Base-by-base conservation (phyloP, 495 filamentous ascomycete species). In the Thermothielavioides terrestris region DNA sequence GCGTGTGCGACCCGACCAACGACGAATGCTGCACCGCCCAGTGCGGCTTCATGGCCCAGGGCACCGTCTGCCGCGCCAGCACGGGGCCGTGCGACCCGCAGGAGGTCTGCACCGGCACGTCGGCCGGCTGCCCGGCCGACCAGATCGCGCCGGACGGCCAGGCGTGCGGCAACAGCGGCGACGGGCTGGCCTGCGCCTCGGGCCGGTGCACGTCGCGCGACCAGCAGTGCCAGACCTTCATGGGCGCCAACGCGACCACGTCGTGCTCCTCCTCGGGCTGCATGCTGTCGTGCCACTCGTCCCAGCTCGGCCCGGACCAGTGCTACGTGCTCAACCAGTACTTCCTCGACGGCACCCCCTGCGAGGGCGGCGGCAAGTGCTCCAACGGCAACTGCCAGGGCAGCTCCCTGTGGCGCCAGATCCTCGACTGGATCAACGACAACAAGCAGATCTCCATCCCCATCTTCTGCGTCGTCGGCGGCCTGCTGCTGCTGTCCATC, bases 201-300 rank as follows among this genome's bases (percentile, higher is more conserved):
- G 92, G 92, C 18, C 92, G 95, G 64, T 98, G 92, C 66, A 98
- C 92, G 39, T 92, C 86, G 47, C 83, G 94, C 50, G 81, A 95
- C 62, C 76, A 81, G 56, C 92, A 98, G 66, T 98, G 92, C 72
- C 83, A 84, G 60, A 84, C 81, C 7, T 72, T 95, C 23, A 86
- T 97, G 76, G 92, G 89, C 32, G 78, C 74, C n/a, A 94, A 88
- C 66, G 79, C 85, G 56, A 94, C 88, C 8, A 85, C 80, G 57
- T 87, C 90, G 10, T 97, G 94, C 67, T 80, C 85, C 43, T 72
- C 66, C 49, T 73, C 71, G 42, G 83, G 80, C 28, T 98, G 92
- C 66, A 73, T 71, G 42, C 68, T 97, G 20, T 81, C 80, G 27
- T 97, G 91, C 68, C 76, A 78, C 8, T 84, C 85, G 5, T 79